Conservation (phyloP, 169 alveolate species). For the Cryptosporidium muris region DNA sequence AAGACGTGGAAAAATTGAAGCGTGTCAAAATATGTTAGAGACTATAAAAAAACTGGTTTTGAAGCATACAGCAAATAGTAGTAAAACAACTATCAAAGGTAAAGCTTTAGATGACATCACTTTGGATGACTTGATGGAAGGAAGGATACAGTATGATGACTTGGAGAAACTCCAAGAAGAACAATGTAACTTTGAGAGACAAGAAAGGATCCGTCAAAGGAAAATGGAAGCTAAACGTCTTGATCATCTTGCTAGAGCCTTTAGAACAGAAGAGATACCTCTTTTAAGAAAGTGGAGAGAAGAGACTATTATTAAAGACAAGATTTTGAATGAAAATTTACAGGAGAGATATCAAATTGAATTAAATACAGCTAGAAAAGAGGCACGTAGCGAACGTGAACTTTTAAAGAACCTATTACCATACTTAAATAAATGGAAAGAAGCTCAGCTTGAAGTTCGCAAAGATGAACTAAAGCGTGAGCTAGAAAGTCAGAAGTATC, state of each 20-base stretch:
- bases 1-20: conserved; percentile 74
- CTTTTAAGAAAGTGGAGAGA: conserved; percentile 47
- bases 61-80: conserved; percentile 66
- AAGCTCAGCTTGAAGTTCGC: conserved; percentile 26
- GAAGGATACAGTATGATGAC: conserved; percentile 86
- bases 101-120: conserved; percentile 85
- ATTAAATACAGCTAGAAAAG: conserved; percentile 45
- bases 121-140: conserved; percentile 85
- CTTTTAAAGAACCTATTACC: conserved; percentile 71
- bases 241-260: conserved; percentile 86
- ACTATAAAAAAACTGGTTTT: conserved; percentile 81
- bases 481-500: conserved; percentile 18
- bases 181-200: conserved; percentile 79
- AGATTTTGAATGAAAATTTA: conserved; percentile 61
- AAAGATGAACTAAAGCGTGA: conserved; percentile 55
- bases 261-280: conserved; percentile 82
- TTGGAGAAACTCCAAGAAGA: conserved; percentile 86
- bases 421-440: conserved; percentile 49
- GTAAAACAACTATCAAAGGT: conserved; percentile 84
- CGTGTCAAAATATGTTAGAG: conserved; percentile 78
- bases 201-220: conserved; percentile 82
- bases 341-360: conserved; percentile 50
- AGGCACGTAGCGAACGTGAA: conserved; percentile 72
- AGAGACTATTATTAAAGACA: conserved; percentile 25
- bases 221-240: conserved; percentile 83